phyloP scores from a whole-genome alignment of 768 basidiomycete species.

The Termitomyces sp. region DNA sequence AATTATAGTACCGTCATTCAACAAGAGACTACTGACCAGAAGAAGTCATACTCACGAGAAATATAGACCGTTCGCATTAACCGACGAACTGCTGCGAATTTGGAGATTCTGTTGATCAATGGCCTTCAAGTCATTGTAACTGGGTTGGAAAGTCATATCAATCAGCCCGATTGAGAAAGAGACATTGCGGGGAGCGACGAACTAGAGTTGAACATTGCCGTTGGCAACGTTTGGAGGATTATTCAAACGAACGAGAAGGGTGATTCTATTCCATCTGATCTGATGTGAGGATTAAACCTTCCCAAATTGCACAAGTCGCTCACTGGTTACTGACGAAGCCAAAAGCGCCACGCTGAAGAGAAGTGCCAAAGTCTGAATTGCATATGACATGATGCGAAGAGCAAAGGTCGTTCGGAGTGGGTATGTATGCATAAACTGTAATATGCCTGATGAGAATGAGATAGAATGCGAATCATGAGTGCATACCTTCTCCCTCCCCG shows the following conservation, averaged over 20 bases:
- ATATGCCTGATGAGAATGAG: neutral
- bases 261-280: conserved; percentile 60
- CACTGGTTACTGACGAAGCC: conserved; percentile 57
- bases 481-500: conserved; percentile 66
- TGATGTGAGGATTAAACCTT: neutral
- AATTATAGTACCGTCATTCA: neutral
- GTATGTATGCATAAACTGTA: conserved; percentile 78
- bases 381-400: conserved; percentile 49
- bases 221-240: conserved; percentile 63
- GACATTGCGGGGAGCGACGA: conserved; percentile 21
- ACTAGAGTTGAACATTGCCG: conserved; percentile 69
- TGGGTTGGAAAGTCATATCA: conserved; percentile 18
- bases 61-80: conserved; percentile 65
- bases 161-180: neutral
- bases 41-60: conserved; percentile 50
- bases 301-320: conserved; percentile 21
- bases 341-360: conserved; percentile 63
- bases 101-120: conserved; percentile 57
- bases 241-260: conserved; percentile 78
- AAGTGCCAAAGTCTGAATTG: conserved; percentile 74
- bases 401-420: conserved; percentile 57
- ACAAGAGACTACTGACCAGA: neutral
- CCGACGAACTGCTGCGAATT: conserved; percentile 46
- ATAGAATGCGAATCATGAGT: neutral
- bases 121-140: conserved; percentile 65